A percentile compares a stretch with the other conserved stretches of the same genome.
These are phyloP conservation scores for Acer saccharum DNA, from an alignment of 345 rosid species.

Conservation along the genomic window DNA sequence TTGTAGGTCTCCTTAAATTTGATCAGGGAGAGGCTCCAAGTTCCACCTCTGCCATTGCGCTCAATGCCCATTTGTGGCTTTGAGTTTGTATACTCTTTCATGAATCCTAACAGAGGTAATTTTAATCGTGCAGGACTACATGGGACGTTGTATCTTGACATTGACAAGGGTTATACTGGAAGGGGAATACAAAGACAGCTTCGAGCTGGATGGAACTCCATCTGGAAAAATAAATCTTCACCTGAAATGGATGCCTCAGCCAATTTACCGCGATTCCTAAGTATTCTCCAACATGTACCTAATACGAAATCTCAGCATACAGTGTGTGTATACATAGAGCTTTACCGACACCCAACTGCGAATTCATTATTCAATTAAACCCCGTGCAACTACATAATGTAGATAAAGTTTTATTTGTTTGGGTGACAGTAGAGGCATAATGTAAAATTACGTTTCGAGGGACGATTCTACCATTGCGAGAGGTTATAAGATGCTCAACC, in stretches of 20 bases:
- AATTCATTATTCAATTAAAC: neutral
- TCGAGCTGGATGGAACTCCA: slow-evolving; percentile 65
- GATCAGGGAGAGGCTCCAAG: neutral
- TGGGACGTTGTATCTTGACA: slow-evolving; percentile 97
- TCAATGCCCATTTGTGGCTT: neutral
- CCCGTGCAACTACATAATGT: neutral
- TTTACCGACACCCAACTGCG: neutral
- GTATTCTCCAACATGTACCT: neutral
- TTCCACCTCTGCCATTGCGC: neutral
- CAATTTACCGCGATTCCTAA: slow-evolving; percentile 77
- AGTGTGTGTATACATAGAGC: neutral
- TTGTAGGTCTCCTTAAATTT: neutral
- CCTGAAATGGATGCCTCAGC: slow-evolving; percentile 94
- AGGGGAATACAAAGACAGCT: slow-evolving; percentile 75
- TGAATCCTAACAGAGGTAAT: neutral
- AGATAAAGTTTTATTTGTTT: slow-evolving; percentile 18
- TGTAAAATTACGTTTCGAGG: neutral
- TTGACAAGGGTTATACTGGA: slow-evolving; percentile 90
- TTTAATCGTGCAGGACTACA: slow-evolving; percentile 62
- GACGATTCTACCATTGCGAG: too few relatives aligned
- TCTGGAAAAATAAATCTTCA: slow-evolving; percentile 63
- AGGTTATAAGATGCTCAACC: neutral
- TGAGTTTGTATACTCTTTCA: neutral
- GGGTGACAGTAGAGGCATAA: neutral
- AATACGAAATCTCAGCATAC: neutral